A percentile compares a stretch with the other conserved stretches of the same genome.
phyloP scores from a whole-genome alignment of 2,329 filamentous ascomycete genomes.

The Venturia pyrina region DNA sequence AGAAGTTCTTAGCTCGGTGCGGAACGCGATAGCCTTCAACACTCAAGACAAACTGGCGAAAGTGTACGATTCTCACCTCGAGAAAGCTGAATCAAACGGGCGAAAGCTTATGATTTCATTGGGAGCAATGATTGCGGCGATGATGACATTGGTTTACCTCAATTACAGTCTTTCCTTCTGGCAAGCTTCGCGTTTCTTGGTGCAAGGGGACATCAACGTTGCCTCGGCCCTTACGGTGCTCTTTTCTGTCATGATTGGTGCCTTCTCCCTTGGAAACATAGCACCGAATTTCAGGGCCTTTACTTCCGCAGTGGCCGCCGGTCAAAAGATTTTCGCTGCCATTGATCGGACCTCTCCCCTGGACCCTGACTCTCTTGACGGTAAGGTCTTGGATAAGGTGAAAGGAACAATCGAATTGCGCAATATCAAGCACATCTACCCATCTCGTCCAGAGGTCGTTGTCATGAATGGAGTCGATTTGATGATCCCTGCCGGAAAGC shows the following conservation, averaged over 20 bases:
- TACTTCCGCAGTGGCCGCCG: conserved; percentile 70
- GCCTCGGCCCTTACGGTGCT: conserved; percentile 72
- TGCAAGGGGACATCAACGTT: conserved; percentile 46
- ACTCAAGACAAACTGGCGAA: conserved; percentile 85
- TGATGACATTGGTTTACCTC: conserved; percentile 77
- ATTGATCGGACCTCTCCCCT: conserved; percentile 83
- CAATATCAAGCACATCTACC: conserved; percentile 86
- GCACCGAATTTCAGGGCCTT: conserved; percentile 82
- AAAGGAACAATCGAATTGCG: conserved; percentile 71
- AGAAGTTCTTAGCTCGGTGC: conserved; percentile 87
- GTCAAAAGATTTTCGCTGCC: conserved; percentile 84
- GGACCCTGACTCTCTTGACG: conserved; percentile 61
- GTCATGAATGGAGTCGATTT: conserved; percentile 81
- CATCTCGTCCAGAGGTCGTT: conserved; percentile 78
- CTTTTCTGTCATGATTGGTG: conserved; percentile 85
- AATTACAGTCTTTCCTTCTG: conserved; percentile 50
- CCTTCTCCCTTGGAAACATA: conserved; percentile 82
- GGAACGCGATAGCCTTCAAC: conserved; percentile 85
- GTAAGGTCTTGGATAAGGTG: conserved; percentile 62
- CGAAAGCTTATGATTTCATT: conserved; percentile 64
- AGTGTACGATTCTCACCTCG: conserved; percentile 71
- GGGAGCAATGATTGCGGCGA: conserved; percentile 67
- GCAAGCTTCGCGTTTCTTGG: conserved; percentile 27
- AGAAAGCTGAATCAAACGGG: conserved; percentile 64
- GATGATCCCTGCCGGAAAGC: conserved; percentile 76